Conservation (phyloP, 345 rosid genomes). For the Boechera retrofracta region DNA sequence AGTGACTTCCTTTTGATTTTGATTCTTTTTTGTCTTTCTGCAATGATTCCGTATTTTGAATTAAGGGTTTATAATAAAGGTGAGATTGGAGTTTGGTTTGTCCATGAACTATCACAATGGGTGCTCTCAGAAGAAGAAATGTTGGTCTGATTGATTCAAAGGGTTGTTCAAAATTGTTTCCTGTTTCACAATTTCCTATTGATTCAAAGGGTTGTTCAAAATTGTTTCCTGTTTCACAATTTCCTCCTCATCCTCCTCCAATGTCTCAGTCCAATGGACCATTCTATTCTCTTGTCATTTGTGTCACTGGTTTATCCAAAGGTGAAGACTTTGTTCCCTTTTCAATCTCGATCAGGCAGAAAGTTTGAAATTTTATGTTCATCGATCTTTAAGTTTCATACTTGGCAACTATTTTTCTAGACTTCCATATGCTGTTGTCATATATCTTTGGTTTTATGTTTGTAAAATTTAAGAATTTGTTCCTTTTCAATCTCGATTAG, state of each 20-base stretch:
- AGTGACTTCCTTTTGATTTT: conserved; percentile 26
- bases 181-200: conserved; percentile 59
- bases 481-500: not conserved
- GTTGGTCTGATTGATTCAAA: conserved; percentile 68
- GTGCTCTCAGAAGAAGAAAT: conserved; percentile 53
- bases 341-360: not conserved
- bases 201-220: conserved; percentile 82
- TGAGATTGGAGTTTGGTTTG: not conserved
- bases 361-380: not conserved
- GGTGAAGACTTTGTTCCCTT: conserved; percentile 46
- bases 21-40: conserved; percentile 35
- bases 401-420: too few species aligned
- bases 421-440: too few species aligned
- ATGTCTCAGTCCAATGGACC: conserved; percentile 56
- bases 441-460: not conserved
- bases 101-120: conserved; percentile 53
- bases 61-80: conserved; percentile 31
- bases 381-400: too few species aligned
- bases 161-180: conserved; percentile 80
- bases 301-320: conserved; percentile 95
- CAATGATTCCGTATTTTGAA: conserved; percentile 46
- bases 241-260: conserved; percentile 57
- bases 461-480: conserved; percentile 9
- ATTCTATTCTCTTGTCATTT: conserved; percentile 74
- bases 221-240: conserved; percentile 58